These are phyloP conservation scores for Erythrophleum fordii DNA, from an alignment of 306 rosid genomes.

Conservation along the genomic window DNA sequence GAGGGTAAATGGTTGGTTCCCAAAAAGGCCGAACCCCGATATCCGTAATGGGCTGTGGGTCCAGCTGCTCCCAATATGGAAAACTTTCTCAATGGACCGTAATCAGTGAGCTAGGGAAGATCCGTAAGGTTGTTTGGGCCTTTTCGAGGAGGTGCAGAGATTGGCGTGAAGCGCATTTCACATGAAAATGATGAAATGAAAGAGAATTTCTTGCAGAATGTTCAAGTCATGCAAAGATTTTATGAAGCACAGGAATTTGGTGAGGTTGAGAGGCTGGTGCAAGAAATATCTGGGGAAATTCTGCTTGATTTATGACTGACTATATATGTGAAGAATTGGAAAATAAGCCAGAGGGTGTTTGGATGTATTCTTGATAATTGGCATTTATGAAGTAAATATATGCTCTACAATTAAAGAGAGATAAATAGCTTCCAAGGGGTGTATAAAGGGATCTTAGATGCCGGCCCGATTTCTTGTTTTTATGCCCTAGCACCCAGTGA, in stretches of 20 bases:
- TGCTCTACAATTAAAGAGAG: no score
- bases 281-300: slow-evolving; percentile 55
- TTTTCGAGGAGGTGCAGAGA: slow-evolving; percentile 49
- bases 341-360: no score
- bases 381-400: no score
- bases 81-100: neutral
- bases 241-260: slow-evolving; percentile 72
- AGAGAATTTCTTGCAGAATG: slow-evolving; percentile 72
- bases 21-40: no score
- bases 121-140: slow-evolving; percentile 58
- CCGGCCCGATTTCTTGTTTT: no score
- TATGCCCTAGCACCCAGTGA: no score
- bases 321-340: no score
- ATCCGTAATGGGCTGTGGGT: neutral
- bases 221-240: no score
- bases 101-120: slow-evolving; percentile 75
- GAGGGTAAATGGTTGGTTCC: neutral
- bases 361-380: no score
- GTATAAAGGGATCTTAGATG: no score
- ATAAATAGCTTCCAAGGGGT: no score
- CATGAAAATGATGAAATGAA: slow-evolving; percentile 66
- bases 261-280: slow-evolving; percentile 84
- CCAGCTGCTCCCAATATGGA: neutral
- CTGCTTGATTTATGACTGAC: slow-evolving; percentile 49
- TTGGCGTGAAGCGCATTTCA: slow-evolving; percentile 76